These are phyloP conservation scores for Kazachstania sp. DNA, from an alignment of 1,139 yeast genomes.

Conservation along the genomic window DNA sequence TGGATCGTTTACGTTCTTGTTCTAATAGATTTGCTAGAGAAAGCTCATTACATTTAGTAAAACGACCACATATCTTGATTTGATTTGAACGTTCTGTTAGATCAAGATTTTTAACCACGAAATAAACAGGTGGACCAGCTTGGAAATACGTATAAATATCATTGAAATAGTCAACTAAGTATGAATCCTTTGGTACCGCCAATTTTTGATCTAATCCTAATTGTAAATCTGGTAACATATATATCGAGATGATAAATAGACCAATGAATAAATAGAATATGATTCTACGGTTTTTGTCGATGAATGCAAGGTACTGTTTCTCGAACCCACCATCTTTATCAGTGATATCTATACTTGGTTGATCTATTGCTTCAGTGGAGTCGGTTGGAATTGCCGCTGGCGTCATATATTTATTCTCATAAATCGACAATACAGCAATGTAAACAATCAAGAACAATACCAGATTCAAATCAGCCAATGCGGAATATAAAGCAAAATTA, in stretches of 20 bases:
- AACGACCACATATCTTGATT: conserved; percentile 75
- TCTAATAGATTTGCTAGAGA: conserved; percentile 80
- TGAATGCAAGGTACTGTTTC: not conserved
- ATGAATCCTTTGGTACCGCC: conserved; percentile 79
- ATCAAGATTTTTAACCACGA: conserved; percentile 61
- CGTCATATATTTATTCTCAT: conserved; percentile 14
- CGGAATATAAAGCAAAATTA: conserved; percentile 85
- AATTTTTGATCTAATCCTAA: conserved; percentile 83
- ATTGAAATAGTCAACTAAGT: conserved; percentile 68
- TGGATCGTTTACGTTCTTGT: conserved; percentile 69
- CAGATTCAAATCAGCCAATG: conserved; percentile 77
- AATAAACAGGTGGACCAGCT: conserved; percentile 88
- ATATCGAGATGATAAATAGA: conserved; percentile 60
- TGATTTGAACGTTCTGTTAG: conserved; percentile 55
- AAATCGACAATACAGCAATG: conserved; percentile 48
- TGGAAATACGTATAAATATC: conserved; percentile 66
- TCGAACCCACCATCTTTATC: not conserved
- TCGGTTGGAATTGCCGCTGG: not conserved
- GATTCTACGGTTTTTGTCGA: not conserved
- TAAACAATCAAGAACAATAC: conserved; percentile 74
- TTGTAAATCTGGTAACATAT: conserved; percentile 57
- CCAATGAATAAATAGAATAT: conserved; percentile 38
- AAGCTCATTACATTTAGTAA: conserved; percentile 69
- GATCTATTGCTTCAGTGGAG: no score
- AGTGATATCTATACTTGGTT: no score